A percentile compares a stretch with the other conserved stretches of the same genome.
Conservation (phyloP, 208 protist species). For the Leishmania braziliensis region DNA sequence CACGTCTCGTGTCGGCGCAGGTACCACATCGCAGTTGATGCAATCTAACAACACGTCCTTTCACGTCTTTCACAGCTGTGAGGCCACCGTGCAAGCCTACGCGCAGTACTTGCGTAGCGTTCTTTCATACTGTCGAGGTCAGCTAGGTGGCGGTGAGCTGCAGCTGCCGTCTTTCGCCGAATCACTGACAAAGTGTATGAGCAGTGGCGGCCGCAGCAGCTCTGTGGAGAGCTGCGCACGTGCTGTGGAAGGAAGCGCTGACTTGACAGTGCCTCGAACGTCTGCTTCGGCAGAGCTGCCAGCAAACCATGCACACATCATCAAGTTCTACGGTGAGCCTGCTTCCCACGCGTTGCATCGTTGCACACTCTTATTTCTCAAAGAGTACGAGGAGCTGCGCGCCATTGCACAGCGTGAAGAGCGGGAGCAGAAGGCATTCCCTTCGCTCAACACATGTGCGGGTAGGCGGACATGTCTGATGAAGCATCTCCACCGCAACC, state of each 20-base stretch:
- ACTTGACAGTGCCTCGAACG: not conserved
- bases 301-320: slow-evolving; percentile 28
- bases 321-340: slow-evolving; percentile 82
- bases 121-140: slow-evolving; percentile 27
- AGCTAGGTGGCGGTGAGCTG: slow-evolving; percentile 22
- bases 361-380: slow-evolving; percentile 55
- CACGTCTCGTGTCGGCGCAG: not conserved
- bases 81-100: slow-evolving; percentile 26
- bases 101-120: slow-evolving; percentile 33
- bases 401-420: not conserved
- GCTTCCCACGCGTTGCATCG: slow-evolving; percentile 40
- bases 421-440: slow-evolving; percentile 6
- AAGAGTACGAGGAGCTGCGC: slow-evolving; percentile 50
- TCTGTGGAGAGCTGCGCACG: not conserved
- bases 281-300: not conserved
- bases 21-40: not conserved
- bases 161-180: not conserved
- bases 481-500: slow-evolving; percentile 41
- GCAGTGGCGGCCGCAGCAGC: not conserved
- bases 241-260: not conserved
- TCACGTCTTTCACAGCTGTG: slow-evolving; percentile 43
- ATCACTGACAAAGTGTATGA: not conserved
- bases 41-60: not conserved
- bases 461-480: not conserved
- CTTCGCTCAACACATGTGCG: too few relatives aligned